Conservation (phyloP, 768 basidiomycete species). For the Chalciporus pseudorubinellus region DNA sequence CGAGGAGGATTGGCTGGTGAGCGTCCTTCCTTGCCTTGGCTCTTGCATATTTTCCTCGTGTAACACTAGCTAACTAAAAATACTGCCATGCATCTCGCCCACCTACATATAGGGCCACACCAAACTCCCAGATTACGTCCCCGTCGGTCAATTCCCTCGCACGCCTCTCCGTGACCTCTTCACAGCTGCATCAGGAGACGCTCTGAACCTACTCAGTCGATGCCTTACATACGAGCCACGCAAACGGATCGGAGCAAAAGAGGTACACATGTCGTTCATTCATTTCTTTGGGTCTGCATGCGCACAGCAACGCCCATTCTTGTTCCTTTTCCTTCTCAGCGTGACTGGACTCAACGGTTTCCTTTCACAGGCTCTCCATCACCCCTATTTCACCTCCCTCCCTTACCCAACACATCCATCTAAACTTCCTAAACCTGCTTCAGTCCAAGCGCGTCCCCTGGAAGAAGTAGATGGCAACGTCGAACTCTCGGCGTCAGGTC, state of each 20-base stretch:
- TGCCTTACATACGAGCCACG: slow-evolving; percentile 86
- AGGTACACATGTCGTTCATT: slow-evolving; percentile 47
- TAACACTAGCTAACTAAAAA: neutral
- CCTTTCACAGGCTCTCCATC: slow-evolving; percentile 65
- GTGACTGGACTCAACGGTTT: neutral
- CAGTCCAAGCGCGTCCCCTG: slow-evolving; percentile 52
- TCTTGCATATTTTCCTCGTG: neutral
- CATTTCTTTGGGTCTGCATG: neutral
- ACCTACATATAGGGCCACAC: slow-evolving; percentile 69
- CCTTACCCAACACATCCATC: slow-evolving; percentile 88
- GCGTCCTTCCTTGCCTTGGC: slow-evolving; percentile 20
- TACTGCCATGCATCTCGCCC: neutral
- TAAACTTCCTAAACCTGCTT: slow-evolving; percentile 75
- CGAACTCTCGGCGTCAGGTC: slow-evolving; percentile 47
- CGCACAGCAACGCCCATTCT: neutral
- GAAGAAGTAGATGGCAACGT: slow-evolving; percentile 81
- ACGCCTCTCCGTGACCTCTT: slow-evolving; percentile 82
- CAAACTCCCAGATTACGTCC: slow-evolving; percentile 85
- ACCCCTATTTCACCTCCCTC: slow-evolving; percentile 83
- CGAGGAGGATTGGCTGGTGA: slow-evolving; percentile 95
- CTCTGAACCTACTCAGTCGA: slow-evolving; percentile 76
- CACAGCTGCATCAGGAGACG: slow-evolving; percentile 84
- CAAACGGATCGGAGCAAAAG: slow-evolving; percentile 72
- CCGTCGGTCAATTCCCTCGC: slow-evolving; percentile 83
- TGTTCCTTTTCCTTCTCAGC: neutral